Conservation (phyloP, 805 yeast genomes). For the Pichia phayaonensis region DNA sequence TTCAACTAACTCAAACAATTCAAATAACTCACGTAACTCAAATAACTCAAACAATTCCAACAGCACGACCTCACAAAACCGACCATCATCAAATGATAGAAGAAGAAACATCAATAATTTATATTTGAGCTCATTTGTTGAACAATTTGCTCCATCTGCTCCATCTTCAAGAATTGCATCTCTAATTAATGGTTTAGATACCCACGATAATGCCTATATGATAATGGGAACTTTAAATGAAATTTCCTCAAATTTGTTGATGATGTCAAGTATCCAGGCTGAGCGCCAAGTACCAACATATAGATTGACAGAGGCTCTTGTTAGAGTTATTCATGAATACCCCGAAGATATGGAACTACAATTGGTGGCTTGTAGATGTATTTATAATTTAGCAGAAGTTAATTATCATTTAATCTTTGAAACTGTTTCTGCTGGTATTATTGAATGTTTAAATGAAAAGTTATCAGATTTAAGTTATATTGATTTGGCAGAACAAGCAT, state of each 20-base stretch:
- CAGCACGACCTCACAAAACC: not conserved
- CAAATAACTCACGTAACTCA: not conserved
- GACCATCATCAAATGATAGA: not conserved
- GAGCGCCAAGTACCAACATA: conserved; percentile 59
- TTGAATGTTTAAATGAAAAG: conserved; percentile 58
- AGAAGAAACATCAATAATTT: not conserved
- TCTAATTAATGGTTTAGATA: conserved; percentile 32
- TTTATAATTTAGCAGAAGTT: conserved; percentile 74
- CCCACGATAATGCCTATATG: conserved; percentile 49
- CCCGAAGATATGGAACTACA: conserved; percentile 72
- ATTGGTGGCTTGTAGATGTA: conserved; percentile 73
- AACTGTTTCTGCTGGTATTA: conserved; percentile 57
- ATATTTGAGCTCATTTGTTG: conserved; percentile 23
- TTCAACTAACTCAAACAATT: not conserved
- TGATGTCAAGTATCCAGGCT: conserved; percentile 55
- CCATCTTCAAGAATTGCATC: conserved; percentile 15
- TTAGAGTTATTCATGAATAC: conserved; percentile 49
- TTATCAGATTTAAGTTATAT: conserved; percentile 72
- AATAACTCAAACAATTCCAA: not conserved
- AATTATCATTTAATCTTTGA: conserved; percentile 54
- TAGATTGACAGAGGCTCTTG: conserved; percentile 45
- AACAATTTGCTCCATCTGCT: conserved; percentile 16
- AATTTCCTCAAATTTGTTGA: conserved; percentile 52
- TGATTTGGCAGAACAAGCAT: conserved; percentile 87
- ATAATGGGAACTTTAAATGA: conserved; percentile 60